These are phyloP conservation scores for Kernera saxatilis DNA, from an alignment of 345 rosid species.

Conservation along the genomic window DNA sequence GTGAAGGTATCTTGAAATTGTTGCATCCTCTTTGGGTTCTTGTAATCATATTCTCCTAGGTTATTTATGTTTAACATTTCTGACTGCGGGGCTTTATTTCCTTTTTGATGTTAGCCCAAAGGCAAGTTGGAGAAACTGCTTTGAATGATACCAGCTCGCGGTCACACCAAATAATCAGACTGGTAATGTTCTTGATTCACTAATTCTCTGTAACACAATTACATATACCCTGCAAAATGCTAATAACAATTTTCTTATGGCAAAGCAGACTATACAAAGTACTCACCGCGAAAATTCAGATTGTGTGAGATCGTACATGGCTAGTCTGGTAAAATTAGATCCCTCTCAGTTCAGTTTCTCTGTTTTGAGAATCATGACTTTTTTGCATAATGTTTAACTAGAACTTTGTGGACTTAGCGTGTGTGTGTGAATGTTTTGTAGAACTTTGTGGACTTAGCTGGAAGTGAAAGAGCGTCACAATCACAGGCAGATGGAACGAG, in stretches of 20 bases:
- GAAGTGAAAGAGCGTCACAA: slow-evolving; percentile 99
- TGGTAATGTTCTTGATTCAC: slow-evolving; percentile 45
- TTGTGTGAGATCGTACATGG: slow-evolving; percentile 89
- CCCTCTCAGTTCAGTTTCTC: background rate
- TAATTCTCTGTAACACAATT: background rate
- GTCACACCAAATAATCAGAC: slow-evolving; percentile 95
- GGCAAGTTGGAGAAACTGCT: slow-evolving; percentile 99
- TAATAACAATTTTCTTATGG: slow-evolving; percentile 28
- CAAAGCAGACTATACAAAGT: slow-evolving; percentile 76
- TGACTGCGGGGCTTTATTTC: slow-evolving; percentile 14
- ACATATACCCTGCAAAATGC: background rate
- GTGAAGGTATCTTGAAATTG: slow-evolving; percentile 64
- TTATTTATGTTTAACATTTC: background rate
- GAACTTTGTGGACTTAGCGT: slow-evolving; percentile 61
- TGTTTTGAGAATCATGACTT: background rate
- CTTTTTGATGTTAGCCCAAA: slow-evolving; percentile 61
- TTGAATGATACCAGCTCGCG: slow-evolving; percentile 94
- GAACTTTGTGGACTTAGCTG: slow-evolving; percentile 99
- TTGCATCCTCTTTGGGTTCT: background rate
- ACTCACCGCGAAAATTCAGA: slow-evolving; percentile 90
- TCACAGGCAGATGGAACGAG: slow-evolving; percentile 94
- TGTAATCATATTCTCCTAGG: background rate
- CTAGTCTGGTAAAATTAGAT: slow-evolving; percentile 71
- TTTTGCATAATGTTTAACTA: background rate
- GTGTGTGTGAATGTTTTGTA: slow-evolving; percentile 36